These are phyloP conservation scores for Thelonectria blattea DNA, from an alignment of 2,329 filamentous ascomycete species.

Conservation along the genomic window DNA sequence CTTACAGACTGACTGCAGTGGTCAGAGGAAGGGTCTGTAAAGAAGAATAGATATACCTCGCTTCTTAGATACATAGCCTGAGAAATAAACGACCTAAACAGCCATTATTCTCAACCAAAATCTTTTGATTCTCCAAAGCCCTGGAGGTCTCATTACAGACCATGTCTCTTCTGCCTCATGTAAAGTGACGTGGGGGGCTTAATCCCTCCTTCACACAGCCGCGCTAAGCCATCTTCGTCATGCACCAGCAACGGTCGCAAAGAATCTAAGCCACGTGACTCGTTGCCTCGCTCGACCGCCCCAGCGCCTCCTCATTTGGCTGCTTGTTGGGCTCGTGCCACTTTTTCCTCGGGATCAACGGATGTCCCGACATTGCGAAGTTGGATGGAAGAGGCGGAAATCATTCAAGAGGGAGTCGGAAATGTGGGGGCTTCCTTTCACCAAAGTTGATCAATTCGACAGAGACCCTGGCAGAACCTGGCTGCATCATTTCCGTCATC, in stretches of 20 bases:
- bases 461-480: conserved; percentile 25
- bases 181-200: conserved; percentile 20
- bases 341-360: conserved; percentile 14
- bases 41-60: too few relatives aligned
- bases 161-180: neutral
- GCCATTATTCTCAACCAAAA: too few relatives aligned
- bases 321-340: conserved; percentile 1
- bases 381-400: conserved; percentile 8
- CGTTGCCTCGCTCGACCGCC: neutral
- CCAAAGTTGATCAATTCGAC: conserved; percentile 7
- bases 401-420: conserved; percentile 8
- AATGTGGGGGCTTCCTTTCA: conserved; percentile 12
- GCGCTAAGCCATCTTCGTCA: conserved; percentile 5
- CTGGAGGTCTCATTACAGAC: too few relatives aligned
- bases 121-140: too few relatives aligned
- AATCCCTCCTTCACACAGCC: neutral
- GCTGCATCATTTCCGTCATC: conserved; percentile 38
- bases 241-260: neutral
- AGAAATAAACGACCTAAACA: too few relatives aligned
- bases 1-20: too few relatives aligned
- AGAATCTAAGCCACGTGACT: conserved; percentile 10
- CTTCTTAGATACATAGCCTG: too few relatives aligned
- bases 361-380: conserved; percentile 20
- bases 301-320: too few relatives aligned
- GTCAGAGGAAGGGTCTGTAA: too few relatives aligned